Conservation (phyloP, 2,329 filamentous ascomycete genomes). For the Salinomyces thailandicus region DNA sequence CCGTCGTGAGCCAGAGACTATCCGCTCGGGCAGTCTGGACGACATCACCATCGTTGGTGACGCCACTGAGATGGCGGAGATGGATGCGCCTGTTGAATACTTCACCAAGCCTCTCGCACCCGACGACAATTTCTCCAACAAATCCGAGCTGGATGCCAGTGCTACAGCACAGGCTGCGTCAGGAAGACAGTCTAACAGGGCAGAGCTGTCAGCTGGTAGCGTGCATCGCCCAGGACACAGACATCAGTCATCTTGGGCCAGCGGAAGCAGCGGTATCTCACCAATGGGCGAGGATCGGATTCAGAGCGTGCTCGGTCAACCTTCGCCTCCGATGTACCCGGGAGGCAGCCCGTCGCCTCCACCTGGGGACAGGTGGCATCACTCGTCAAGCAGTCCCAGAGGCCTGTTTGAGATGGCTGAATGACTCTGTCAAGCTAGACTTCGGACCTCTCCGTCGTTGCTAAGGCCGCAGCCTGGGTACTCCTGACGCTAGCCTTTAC, state of each 20-base stretch:
- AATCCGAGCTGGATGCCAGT: background rate
- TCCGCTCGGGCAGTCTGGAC: background rate
- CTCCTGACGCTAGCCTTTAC: too few species aligned
- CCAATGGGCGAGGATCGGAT: background rate
- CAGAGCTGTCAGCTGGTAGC: background rate
- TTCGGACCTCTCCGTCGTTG: too few species aligned
- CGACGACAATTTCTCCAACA: background rate
- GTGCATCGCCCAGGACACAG: background rate
- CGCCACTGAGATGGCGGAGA: background rate
- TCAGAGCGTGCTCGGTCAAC: background rate
- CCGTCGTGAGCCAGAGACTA: background rate
- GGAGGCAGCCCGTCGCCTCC: background rate
- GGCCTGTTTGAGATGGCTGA: constrained; percentile 1
- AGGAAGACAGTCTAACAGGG: background rate
- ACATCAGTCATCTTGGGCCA: background rate
- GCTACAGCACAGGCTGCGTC: background rate
- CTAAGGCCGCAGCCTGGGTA: too few species aligned
- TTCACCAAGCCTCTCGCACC: background rate
- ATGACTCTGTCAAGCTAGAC: too few species aligned
- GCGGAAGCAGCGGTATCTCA: background rate
- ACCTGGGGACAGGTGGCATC: background rate
- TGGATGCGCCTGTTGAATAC: background rate
- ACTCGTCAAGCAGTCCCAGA: background rate
- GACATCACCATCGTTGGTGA: background rate
- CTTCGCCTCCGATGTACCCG: background rate